These are phyloP conservation scores for Daedaleopsis nitida DNA, from an alignment of 768 basidiomycete genomes.

Conservation along the genomic window DNA sequence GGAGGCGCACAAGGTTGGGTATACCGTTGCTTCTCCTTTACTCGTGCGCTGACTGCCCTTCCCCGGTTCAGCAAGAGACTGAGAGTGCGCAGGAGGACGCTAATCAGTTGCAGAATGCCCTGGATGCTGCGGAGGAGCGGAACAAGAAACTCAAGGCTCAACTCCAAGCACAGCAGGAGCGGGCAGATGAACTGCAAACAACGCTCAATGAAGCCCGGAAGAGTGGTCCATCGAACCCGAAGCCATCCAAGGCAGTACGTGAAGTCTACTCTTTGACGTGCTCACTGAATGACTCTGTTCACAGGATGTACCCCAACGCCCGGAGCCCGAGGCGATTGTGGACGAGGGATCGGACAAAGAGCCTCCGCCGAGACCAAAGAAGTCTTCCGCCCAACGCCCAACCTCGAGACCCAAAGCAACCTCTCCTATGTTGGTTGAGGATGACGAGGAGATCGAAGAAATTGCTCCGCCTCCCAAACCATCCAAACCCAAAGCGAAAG, in stretches of 20 bases:
- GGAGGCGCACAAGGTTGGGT: background rate
- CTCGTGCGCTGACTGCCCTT: background rate
- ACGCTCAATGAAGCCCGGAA: slow-evolving; percentile 3
- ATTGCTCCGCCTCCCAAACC: slow-evolving; percentile 19
- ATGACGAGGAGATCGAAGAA: slow-evolving; percentile 37
- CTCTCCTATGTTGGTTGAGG: background rate
- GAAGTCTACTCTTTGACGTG: background rate
- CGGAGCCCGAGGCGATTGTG: slow-evolving; percentile 25
- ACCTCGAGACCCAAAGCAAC: background rate
- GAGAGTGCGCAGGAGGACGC: slow-evolving; percentile 46
- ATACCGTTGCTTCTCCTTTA: background rate
- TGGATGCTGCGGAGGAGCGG: slow-evolving; percentile 37
- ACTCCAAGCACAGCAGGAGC: slow-evolving; percentile 39
- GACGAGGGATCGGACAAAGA: slow-evolving; percentile 2
- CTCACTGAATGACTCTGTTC: background rate
- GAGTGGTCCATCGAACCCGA: background rate
- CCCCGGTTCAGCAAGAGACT: slow-evolving; percentile 29
- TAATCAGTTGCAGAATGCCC: slow-evolving; percentile 27
- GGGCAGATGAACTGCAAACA: background rate
- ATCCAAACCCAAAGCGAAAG: slow-evolving; percentile 13
- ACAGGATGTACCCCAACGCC: background rate
- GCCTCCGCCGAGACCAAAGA: slow-evolving; percentile 12
- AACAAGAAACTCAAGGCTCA: slow-evolving; percentile 48
- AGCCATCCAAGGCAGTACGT: slow-evolving; percentile 1
- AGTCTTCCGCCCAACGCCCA: background rate